Conservation (phyloP, 306 rosid genomes). For the Quercus cerris region DNA sequence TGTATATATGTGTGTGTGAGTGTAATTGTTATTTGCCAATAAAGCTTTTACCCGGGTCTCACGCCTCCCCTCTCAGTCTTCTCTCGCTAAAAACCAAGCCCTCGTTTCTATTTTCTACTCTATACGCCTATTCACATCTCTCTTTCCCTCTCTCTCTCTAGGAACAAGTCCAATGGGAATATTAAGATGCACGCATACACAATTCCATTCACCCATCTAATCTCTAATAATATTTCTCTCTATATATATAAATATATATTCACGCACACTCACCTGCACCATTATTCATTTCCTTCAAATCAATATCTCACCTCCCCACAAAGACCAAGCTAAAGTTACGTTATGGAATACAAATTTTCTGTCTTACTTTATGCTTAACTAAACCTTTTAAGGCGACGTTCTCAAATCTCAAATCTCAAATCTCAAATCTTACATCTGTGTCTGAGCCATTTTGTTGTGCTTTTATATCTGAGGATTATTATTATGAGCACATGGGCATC, state of each 20-base stretch:
- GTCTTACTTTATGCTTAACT: neutral
- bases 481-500: neutral
- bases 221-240: no score
- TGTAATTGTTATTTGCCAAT: neutral
- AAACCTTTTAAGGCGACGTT: neutral
- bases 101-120: neutral
- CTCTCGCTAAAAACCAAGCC: conserved; percentile 15
- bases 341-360: no score
- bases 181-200: neutral
- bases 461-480: neutral
- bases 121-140: neutral
- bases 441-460: conserved; percentile 2
- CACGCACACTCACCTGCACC: neutral
- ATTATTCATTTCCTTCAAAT: neutral
- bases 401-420: no score
- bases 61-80: neutral
- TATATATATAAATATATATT: neutral
- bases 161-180: neutral
- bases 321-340: neutral
- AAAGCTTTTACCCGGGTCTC: conserved; percentile 36
- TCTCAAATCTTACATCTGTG: neutral
- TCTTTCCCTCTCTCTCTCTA: neutral
- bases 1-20: no score
- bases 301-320: neutral
- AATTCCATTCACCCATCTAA: neutral